phyloP scores from a whole-genome alignment of 805 yeast genomes.

The Hanseniaspora singularis region DNA sequence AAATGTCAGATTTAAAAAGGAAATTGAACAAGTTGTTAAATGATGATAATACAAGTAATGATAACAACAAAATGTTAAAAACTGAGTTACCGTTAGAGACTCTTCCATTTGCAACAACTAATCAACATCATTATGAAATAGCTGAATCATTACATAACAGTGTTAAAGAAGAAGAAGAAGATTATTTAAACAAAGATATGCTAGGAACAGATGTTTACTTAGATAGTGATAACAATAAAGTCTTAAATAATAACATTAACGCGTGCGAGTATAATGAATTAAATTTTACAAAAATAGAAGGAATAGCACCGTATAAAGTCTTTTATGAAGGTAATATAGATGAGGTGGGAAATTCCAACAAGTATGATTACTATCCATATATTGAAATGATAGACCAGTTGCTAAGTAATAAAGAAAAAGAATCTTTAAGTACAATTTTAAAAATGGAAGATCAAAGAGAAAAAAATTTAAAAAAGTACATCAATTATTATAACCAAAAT shows the following conservation, averaged over 20 bases:
- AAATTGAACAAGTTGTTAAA: no score
- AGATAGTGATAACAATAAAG: background rate
- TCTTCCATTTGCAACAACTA: no score
- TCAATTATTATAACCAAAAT: background rate
- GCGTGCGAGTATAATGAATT: background rate
- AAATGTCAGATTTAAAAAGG: no score
- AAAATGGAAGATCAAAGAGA: background rate
- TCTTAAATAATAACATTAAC: no score
- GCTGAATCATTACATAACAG: no score
- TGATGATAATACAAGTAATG: no score
- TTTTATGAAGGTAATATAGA: background rate
- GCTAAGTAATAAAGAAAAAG: background rate
- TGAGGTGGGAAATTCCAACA: background rate
- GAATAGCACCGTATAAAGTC: background rate
- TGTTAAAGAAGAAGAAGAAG: no score
- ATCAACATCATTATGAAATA: no score
- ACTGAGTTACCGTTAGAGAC: no score
- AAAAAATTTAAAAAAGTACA: background rate
- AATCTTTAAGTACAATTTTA: background rate
- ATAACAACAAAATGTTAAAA: no score
- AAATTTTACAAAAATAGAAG: background rate
- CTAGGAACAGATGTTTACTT: no score
- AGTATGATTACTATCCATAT: background rate
- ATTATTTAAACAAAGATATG: background rate
- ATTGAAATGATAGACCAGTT: slow-evolving; percentile 1